phyloP scores from a whole-genome alignment of 192 early-diverging fungal species.

The Rhizophagus clarus region DNA sequence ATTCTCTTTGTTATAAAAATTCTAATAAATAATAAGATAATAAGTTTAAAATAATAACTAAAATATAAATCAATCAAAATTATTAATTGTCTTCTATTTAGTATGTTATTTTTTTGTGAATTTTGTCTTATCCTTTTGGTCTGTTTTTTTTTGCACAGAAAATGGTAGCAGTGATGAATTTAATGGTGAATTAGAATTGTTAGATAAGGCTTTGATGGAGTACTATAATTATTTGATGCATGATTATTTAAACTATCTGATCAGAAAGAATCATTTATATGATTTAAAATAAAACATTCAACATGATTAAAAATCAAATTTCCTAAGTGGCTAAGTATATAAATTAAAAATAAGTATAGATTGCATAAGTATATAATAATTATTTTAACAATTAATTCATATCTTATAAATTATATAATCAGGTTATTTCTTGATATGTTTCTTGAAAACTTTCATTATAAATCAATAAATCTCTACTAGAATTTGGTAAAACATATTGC shows the following conservation, averaged over 20 bases:
- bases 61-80: too few relatives aligned
- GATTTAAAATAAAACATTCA: not conserved
- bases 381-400: not conserved
- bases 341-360: too few relatives aligned
- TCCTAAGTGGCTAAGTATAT: not conserved
- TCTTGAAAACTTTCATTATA: not conserved
- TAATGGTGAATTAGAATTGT: too few relatives aligned
- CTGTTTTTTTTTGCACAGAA: too few relatives aligned
- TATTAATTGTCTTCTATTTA: too few relatives aligned
- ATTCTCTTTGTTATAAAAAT: not conserved
- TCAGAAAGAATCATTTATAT: not conserved
- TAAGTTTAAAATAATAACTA: too few relatives aligned
- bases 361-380: too few relatives aligned
- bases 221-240: not conserved
- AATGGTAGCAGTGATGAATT: too few relatives aligned
- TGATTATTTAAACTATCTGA: not conserved
- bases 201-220: not conserved
- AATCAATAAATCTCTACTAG: not conserved
- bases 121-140: too few relatives aligned
- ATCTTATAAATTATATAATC: not conserved
- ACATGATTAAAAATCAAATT: not conserved
- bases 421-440: not conserved
- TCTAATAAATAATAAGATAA: too few relatives aligned
- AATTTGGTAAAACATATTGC: not conserved
- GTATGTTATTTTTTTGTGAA: too few relatives aligned